Evolutionary conservation across 768 basidiomycete species (phyloP), one percentile per base, ranked within the genome.

Genomic region (Tricholoma terreum): DNA sequence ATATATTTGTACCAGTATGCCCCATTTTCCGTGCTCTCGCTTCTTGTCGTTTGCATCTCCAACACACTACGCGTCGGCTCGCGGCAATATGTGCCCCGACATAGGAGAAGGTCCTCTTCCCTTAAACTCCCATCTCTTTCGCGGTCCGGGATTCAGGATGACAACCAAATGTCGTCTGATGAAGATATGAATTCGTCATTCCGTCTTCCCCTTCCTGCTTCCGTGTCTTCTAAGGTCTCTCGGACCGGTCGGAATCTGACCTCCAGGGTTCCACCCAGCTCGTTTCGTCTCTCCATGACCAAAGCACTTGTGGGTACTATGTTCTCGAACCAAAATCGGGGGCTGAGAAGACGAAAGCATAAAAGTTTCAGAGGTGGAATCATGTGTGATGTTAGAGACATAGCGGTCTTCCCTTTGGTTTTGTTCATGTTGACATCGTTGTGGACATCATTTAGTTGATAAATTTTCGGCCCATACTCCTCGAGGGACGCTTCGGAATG

Each of bases 1-100:
- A 89, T 93, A 60, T 97, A 94, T 71, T 70, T 87, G 40, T 71
- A 77, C 52, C 67, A 76, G n/a, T 96, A 96, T 68, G 69, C 87
- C 22, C 90, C 91, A 19, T 75, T 91, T 38, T 64, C 83, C 34
- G 59, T 85, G 31, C 52, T 89, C n/a, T 87, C 88, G 33, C 63
- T 94, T 15, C 14, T 82, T 40, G 53, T 77, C 11, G 68, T 89
- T 19, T 63, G 80, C 21, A 17, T 64, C 27, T 59, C 66, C 27
- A 70, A 72, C 52, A 19, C 60, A 12, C 40, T 56, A 40, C 63
- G 65, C 42, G 55, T 60, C 46, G 52, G 30, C 36, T 34, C 21
- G 50, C 58, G 52, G 14, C 35, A 53, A 51, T 43, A 33, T 15
- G 33, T 49, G 17, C 52, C 46, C 34, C 31, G 24, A 24, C 55